phyloP scores from a whole-genome alignment of 306 rosid genomes.

The Trifolium pratense region DNA sequence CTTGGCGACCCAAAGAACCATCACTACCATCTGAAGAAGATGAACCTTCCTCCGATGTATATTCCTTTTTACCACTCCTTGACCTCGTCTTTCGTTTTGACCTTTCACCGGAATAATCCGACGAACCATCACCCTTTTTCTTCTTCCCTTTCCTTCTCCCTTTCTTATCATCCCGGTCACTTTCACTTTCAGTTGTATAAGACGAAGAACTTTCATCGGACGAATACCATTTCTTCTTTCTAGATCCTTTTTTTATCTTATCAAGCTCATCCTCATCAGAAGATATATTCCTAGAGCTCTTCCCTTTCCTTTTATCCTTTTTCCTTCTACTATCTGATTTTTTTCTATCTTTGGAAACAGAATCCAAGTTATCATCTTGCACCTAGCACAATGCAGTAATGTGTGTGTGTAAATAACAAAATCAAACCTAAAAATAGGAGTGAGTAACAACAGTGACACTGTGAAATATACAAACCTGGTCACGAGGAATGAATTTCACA shows the following conservation, averaged over 20 bases:
- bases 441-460: conserved; percentile 8
- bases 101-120: conserved; percentile 24
- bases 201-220: conserved; percentile 60
- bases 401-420: background rate
- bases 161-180: conserved; percentile 47
- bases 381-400: conserved; percentile 29
- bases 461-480: conserved; percentile 42
- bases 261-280: conserved; percentile 63
- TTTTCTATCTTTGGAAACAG: conserved; percentile 47
- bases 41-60: conserved; percentile 48
- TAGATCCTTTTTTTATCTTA: conserved; percentile 58
- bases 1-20: conserved; percentile 32
- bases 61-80: conserved; percentile 42
- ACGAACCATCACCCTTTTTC: conserved; percentile 42
- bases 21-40: conserved; percentile 42
- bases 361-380: conserved; percentile 45
- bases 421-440: background rate
- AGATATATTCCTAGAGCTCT: conserved; percentile 35
- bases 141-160: conserved; percentile 47
- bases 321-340: conserved; percentile 45
- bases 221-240: conserved; percentile 76
- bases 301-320: conserved; percentile 49
- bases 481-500: conserved; percentile 56
- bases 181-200: conserved; percentile 53
- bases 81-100: conserved; percentile 43